A percentile compares a stretch with the other conserved stretches of the same genome.
These are phyloP conservation scores for Isoetes engelmannii DNA, from an alignment of 83 land plant species.

Conservation along the genomic window DNA sequence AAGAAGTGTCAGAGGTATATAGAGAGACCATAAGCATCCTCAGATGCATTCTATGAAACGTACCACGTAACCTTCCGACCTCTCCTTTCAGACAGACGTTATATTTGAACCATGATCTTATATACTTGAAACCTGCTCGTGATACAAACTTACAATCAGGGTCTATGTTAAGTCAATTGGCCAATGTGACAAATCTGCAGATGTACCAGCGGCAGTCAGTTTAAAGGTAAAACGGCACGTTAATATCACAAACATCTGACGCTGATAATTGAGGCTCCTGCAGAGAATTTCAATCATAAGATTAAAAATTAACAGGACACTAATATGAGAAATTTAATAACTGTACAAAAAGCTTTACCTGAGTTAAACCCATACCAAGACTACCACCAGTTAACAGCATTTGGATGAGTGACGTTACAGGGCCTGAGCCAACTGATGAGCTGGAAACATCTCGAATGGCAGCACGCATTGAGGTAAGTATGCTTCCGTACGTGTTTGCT, in stretches of 20 bases:
- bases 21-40: too few species aligned
- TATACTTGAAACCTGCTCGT: too few species aligned
- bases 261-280: slow-evolving; percentile 76
- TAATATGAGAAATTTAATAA: not conserved
- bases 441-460: slow-evolving; percentile 42
- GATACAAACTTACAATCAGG: too few species aligned
- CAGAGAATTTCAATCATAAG: slow-evolving; percentile 1
- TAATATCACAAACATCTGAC: slow-evolving; percentile 47
- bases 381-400: slow-evolving; percentile 86
- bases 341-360: slow-evolving; percentile 33
- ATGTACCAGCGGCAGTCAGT: too few species aligned
- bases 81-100: too few species aligned
- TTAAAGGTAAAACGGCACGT: slow-evolving; percentile 56
- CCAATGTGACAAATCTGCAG: too few species aligned
- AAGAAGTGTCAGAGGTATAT: too few species aligned
- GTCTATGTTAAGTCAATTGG: too few species aligned
- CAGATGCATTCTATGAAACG: too few species aligned
- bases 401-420: slow-evolving; percentile 46
- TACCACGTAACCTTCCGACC: too few species aligned
- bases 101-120: too few species aligned
- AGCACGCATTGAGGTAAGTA: slow-evolving; percentile 64
- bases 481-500: slow-evolving; percentile 68
- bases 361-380: slow-evolving; percentile 50
- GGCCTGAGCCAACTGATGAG: slow-evolving; percentile 40
- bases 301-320: not conserved